A percentile compares a stretch with the other conserved stretches of the same genome.
phyloP scores from a whole-genome alignment of 495 filamentous ascomycete genomes.

The Penicillium robsamsonii region DNA sequence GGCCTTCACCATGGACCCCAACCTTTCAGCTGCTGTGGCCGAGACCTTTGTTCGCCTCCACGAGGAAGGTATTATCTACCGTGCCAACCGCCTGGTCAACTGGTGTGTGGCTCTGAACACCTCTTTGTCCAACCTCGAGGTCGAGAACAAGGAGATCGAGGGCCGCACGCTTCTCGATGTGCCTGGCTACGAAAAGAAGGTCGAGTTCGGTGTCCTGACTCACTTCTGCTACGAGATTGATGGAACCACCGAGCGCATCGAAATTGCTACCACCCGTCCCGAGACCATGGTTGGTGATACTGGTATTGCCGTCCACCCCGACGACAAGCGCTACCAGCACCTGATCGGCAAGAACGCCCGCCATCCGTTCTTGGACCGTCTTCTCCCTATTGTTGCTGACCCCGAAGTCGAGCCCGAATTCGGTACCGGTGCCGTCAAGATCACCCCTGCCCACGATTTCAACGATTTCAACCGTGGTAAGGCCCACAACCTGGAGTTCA shows the following conservation, averaged over 20 bases:
- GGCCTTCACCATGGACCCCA: constrained; percentile 72
- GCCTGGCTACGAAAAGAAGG: constrained; percentile 62
- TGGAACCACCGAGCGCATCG: constrained; percentile 60
- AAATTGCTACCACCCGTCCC: constrained; percentile 74
- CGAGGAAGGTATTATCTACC: constrained; percentile 74
- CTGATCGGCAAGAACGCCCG: constrained; percentile 67
- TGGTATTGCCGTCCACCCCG: constrained; percentile 74
- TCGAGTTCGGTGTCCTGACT: constrained; percentile 70
- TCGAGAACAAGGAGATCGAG: constrained; percentile 68
- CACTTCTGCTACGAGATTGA: constrained; percentile 72
- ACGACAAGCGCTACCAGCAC: constrained; percentile 62
- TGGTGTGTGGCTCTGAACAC: constrained; percentile 74
- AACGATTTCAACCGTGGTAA: constrained; percentile 75
- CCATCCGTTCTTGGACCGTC: constrained; percentile 68
- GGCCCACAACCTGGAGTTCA: constrained; percentile 58
- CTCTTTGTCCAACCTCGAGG: constrained; percentile 74
- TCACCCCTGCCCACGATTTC: constrained; percentile 75
- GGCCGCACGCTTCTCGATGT: constrained; percentile 65
- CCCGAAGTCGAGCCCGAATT: constrained; percentile 69
- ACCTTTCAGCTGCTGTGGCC: constrained; percentile 64
- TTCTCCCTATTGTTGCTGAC: constrained; percentile 70
- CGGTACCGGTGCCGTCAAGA: constrained; percentile 77
- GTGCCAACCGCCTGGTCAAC: constrained; percentile 73
- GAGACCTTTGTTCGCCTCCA: constrained; percentile 72
- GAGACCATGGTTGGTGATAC: constrained; percentile 83